Evolutionary conservation across 352 stramenopile species (phyloP).

Genomic region (Globisporangium yorkense): DNA sequence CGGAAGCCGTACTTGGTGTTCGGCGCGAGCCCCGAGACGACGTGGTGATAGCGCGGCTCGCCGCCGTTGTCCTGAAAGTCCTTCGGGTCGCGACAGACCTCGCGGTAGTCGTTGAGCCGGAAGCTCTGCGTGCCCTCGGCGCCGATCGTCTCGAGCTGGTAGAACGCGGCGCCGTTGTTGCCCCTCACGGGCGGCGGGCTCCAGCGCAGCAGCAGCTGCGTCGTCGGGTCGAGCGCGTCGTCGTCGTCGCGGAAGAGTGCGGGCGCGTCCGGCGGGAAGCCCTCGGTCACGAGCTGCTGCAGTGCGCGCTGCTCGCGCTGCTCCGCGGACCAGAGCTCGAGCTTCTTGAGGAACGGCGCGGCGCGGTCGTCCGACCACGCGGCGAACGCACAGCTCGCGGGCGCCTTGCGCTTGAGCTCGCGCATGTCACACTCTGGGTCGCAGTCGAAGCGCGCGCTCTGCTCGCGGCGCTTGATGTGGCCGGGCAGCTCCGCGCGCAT

Average conservation of each 20-base stretch:
- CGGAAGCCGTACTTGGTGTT: constrained; percentile 90
- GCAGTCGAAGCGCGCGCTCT: constrained; percentile 44
- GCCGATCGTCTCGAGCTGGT: constrained; percentile 73
- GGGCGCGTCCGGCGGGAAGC: constrained; percentile 49
- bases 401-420: constrained; percentile 43
- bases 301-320: constrained; percentile 66
- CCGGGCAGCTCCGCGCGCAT: constrained; percentile 65
- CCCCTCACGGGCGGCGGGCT: constrained; percentile 46
- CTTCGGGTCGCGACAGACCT: constrained; percentile 86
- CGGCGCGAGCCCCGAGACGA: constrained; percentile 53
- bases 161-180: constrained; percentile 76
- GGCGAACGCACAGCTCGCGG: constrained; percentile 48
- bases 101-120: constrained; percentile 61
- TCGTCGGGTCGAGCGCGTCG: constrained; percentile 56
- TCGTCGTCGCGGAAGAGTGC: constrained; percentile 50
- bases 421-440: constrained; percentile 64
- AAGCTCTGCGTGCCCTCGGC: constrained; percentile 65
- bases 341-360: constrained; percentile 47
- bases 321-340: constrained; percentile 69
- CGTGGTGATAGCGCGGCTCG: constrained; percentile 71
- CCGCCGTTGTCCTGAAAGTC: constrained; percentile 79
- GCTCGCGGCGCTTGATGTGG: constrained; percentile 55
- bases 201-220: constrained; percentile 62
- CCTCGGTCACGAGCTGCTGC: constrained; percentile 58
- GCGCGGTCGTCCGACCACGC: constrained; percentile 60